These are phyloP conservation scores for Ogataea methylovora DNA, from an alignment of 805 yeast genomes.

Conservation along the genomic window DNA sequence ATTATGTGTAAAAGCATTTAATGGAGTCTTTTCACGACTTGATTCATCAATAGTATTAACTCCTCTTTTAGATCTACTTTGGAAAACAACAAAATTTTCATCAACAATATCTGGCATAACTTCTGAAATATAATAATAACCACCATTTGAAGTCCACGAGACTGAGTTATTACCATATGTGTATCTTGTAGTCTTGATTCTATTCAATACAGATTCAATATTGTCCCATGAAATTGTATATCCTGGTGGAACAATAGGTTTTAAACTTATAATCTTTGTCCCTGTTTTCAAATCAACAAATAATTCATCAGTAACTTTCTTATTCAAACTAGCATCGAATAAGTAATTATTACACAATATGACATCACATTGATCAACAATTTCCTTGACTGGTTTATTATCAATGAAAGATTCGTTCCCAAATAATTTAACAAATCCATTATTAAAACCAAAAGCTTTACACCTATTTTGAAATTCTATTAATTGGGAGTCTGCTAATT, in stretches of 20 bases:
- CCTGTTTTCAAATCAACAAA: constrained; percentile 63
- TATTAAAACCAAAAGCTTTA: constrained; percentile 53
- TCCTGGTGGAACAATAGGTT: constrained; percentile 72
- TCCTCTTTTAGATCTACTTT: constrained; percentile 16
- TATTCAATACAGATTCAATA: constrained; percentile 50
- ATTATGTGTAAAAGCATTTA: constrained; percentile 26
- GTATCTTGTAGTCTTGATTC: constrained; percentile 53
- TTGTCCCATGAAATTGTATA: constrained; percentile 54
- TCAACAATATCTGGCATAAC: constrained; percentile 34
- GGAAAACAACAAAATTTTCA: constrained; percentile 24
- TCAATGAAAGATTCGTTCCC: constrained; percentile 65
- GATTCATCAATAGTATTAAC: constrained; percentile 4
- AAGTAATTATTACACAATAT: constrained; percentile 77
- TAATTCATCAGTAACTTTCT: constrained; percentile 51
- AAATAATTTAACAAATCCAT: constrained; percentile 51
- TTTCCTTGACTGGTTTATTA: constrained; percentile 45
- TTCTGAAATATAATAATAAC: constrained; percentile 70
- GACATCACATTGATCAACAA: constrained; percentile 59
- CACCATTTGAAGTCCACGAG: constrained; percentile 86
- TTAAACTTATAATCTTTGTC: constrained; percentile 69
- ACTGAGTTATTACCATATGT: constrained; percentile 67
- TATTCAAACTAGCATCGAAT: constrained; percentile 70
- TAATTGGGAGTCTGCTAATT: constrained; percentile 54
- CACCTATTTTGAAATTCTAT: constrained; percentile 52
- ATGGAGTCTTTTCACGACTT: constrained; percentile 16